Percentiles rank a stretch among this genome's conserved stretches.
Conservation (phyloP, 768 basidiomycete species). For the Candolleomyces eurysporus region DNA sequence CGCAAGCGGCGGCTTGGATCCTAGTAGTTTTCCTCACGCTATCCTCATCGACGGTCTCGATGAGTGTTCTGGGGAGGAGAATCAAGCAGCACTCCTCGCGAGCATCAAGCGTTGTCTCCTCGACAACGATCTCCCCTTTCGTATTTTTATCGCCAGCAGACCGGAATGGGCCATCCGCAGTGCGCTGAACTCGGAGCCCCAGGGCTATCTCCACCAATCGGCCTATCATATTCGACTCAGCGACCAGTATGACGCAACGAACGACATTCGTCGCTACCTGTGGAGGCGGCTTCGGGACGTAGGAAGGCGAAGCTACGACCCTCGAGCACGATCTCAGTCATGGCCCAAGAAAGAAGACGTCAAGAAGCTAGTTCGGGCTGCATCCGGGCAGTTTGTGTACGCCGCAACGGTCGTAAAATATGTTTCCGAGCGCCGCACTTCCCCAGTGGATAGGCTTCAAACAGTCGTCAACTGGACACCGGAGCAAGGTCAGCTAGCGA, state of each 20-base stretch:
- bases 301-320: not conserved
- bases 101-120: not conserved
- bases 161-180: not conserved
- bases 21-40: not conserved
- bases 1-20: not conserved
- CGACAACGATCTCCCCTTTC: not conserved
- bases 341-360: constrained; percentile 12
- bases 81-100: not conserved
- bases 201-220: not conserved
- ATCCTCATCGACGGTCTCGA: constrained; percentile 6
- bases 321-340: not conserved
- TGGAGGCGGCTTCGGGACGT: not conserved
- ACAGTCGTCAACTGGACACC: not conserved
- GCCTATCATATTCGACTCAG: not conserved
- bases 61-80: not conserved
- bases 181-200: not conserved
- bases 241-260: not conserved
- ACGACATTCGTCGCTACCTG: not conserved
- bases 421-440: constrained; percentile 11
- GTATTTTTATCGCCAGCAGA: not conserved
- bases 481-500: not conserved
- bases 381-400: constrained; percentile 15
- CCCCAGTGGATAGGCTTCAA: not conserved
- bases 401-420: constrained; percentile 11
- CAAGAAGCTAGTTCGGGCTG: constrained; percentile 4